Percentiles rank a stretch among this genome's conserved stretches.
Conservation (phyloP, 768 basidiomycete species). For the Leccinum rimulosum region DNA sequence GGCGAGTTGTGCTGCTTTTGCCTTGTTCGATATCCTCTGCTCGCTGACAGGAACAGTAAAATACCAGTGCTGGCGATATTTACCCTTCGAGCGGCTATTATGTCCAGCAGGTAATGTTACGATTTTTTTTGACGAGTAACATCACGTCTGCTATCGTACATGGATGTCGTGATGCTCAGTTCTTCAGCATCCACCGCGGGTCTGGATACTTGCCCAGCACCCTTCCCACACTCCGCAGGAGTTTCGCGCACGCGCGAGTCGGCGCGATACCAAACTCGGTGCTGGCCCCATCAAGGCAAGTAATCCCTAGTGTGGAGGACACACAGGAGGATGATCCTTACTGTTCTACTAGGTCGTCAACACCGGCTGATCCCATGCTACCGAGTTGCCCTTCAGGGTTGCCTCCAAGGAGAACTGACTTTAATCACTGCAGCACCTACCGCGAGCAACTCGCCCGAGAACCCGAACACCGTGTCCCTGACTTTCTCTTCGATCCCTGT, state of each 20-base stretch:
- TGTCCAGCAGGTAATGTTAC: constrained; percentile 48
- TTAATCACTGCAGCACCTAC: background rate
- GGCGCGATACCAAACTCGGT: constrained; percentile 12
- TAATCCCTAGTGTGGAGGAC: background rate
- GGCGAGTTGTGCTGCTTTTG: constrained; percentile 36
- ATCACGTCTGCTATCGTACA: background rate
- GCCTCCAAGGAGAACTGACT: constrained; percentile 18
- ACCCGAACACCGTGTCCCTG: background rate
- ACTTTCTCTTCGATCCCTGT: background rate
- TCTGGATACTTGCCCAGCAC: constrained; percentile 62
- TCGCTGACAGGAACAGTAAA: background rate
- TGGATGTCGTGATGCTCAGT: constrained; percentile 29
- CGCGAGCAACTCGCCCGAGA: background rate
- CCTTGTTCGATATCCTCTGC: background rate
- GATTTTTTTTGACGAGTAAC: no score
- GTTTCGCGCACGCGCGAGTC: constrained; percentile 35
- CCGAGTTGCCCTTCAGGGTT: constrained; percentile 52
- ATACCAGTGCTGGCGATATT: constrained; percentile 43
- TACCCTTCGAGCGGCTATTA: constrained; percentile 61
- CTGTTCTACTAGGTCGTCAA: constrained; percentile 45
- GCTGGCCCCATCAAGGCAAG: constrained; percentile 56
- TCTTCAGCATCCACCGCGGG: constrained; percentile 60
- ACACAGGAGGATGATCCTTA: background rate
- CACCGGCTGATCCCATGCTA: constrained; percentile 38
- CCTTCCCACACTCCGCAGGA: constrained; percentile 55